Evolutionary conservation across 2,329 filamentous ascomycete genomes (phyloP).

Genomic region (Botrytis sinoallii): DNA sequence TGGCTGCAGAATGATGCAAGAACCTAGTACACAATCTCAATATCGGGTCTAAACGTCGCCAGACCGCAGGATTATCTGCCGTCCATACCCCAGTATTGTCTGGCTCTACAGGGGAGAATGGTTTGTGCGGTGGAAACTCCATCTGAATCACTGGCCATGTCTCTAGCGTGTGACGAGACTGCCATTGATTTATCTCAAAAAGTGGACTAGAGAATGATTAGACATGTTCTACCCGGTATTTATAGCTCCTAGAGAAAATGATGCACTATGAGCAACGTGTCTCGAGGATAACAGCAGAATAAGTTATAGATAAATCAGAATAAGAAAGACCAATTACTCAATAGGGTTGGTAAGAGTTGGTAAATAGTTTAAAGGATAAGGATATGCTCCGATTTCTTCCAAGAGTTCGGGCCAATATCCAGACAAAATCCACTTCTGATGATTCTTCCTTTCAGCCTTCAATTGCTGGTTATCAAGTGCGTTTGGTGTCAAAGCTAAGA

Average conservation of each 20-base stretch:
- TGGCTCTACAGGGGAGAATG: background rate
- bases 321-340: background rate
- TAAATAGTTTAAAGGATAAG: background rate
- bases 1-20: background rate
- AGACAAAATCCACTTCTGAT: slow-evolving; percentile 9
- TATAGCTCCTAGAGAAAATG: background rate
- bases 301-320: background rate
- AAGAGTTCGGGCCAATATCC: slow-evolving; percentile 11
- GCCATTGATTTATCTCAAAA: background rate
- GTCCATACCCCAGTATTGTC: slow-evolving; percentile 1
- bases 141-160: background rate
- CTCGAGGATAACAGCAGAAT: background rate
- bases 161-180: background rate
- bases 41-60: background rate
- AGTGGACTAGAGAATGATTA: background rate
- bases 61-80: background rate
- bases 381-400: slow-evolving; percentile 3
- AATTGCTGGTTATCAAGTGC: background rate
- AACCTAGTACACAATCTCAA: background rate
- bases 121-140: background rate
- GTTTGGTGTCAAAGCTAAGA: background rate
- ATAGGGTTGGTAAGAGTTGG: background rate
- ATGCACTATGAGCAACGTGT: no score
- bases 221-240: background rate
- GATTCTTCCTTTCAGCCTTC: background rate